These are phyloP conservation scores for Salix dunnii DNA, from an alignment of 345 rosid species.

Conservation along the genomic window DNA sequence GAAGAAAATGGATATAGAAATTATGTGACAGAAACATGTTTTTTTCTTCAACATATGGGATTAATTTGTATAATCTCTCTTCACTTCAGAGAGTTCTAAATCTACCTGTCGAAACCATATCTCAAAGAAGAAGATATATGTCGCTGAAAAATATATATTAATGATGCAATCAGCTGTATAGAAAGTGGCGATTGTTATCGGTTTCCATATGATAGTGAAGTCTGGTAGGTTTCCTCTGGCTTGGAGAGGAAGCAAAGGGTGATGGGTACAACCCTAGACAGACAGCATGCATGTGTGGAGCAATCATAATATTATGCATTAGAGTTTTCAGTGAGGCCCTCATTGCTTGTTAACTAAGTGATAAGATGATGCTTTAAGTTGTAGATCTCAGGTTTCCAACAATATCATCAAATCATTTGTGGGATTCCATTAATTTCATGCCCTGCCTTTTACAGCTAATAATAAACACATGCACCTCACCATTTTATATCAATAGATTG, in stretches of 20 bases:
- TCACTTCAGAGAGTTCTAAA: too few relatives aligned
- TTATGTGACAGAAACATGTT: too few relatives aligned
- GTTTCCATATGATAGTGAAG: neutral
- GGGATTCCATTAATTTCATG: neutral
- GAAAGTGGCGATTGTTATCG: neutral
- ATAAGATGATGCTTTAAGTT: neutral
- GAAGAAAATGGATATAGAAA: too few relatives aligned
- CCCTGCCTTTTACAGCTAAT: neutral
- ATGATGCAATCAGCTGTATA: neutral
- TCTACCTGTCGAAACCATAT: too few relatives aligned
- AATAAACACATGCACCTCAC: neutral
- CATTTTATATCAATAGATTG: neutral
- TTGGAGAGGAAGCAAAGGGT: constrained; percentile 13
- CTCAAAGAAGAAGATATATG: too few relatives aligned
- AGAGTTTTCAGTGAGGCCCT: neutral
- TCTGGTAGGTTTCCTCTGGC: neutral
- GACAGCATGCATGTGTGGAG: neutral
- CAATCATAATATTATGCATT: neutral
- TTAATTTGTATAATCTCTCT: too few relatives aligned
- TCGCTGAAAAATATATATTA: neutral
- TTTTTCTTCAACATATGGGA: too few relatives aligned
- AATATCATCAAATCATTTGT: neutral
- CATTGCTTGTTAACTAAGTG: neutral
- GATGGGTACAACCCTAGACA: neutral
- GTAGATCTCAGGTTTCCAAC: neutral